A percentile compares a stretch with the other conserved stretches of the same genome.
Conservation (phyloP, 2,329 filamentous ascomycete species). For the Colletotrichum destructivum region DNA sequence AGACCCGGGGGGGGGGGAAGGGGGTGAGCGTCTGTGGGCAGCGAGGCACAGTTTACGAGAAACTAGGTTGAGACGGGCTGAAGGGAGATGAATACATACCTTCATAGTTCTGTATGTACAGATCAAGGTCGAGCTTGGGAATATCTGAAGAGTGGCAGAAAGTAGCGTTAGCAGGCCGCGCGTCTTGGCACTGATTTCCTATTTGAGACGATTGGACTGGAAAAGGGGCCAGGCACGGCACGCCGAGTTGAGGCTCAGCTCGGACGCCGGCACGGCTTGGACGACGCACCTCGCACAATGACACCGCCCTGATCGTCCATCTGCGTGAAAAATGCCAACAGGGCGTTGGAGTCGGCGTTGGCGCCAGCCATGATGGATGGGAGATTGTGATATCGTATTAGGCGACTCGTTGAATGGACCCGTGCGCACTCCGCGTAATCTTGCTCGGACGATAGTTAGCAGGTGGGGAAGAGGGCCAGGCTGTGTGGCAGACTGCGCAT, state of each 20-base stretch:
- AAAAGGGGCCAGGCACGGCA: background rate
- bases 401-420: constrained; percentile 14
- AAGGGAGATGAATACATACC: constrained; percentile 65
- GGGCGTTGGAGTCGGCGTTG: constrained; percentile 39
- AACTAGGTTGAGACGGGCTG: constrained; percentile 29
- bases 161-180: constrained; percentile 36
- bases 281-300: constrained; percentile 62
- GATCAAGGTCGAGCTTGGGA: constrained; percentile 92
- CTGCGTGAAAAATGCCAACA: constrained; percentile 61
- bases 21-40: constrained; percentile 23
- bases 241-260: constrained; percentile 25
- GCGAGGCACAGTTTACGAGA: constrained; percentile 32
- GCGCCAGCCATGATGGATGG: constrained; percentile 55
- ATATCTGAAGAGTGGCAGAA: constrained; percentile 34
- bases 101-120: constrained; percentile 90
- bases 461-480: constrained; percentile 14
- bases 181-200: constrained; percentile 38
- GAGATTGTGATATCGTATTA: constrained; percentile 33
- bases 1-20: constrained; percentile 20
- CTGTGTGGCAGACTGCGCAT: constrained; percentile 18
- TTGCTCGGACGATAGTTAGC: constrained; percentile 33
- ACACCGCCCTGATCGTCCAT: constrained; percentile 63
- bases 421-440: constrained; percentile 22
- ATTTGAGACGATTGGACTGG: constrained; percentile 13
- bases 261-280: constrained; percentile 21